Conservation (phyloP, 129 eudicot species). For the Lonicera japonica region DNA sequence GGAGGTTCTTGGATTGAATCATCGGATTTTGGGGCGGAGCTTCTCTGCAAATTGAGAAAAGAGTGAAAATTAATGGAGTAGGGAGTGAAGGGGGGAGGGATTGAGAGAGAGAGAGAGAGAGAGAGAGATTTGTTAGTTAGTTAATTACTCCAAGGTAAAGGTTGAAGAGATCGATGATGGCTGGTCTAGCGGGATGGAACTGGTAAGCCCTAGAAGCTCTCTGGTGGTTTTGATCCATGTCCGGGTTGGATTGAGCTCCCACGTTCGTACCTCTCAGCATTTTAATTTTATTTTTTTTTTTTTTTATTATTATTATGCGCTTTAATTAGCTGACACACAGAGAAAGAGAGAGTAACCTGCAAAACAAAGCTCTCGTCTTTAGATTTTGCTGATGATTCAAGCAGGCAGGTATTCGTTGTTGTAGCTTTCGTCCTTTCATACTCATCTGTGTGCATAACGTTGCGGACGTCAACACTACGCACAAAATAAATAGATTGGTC, state of each 20-base stretch:
- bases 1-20: conserved; percentile 69
- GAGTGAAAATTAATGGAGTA: background rate
- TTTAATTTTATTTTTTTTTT: no score
- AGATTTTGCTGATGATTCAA: no score
- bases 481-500: no score
- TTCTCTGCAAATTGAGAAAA: conserved; percentile 42
- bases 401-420: no score
- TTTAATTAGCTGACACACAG: background rate
- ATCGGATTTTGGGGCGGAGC: conserved; percentile 57
- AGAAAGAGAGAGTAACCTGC: no score
- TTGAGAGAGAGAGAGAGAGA: background rate
- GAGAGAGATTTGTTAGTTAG: no score
- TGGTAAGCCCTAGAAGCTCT: conserved; percentile 16
- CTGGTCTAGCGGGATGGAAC: conserved; percentile 15
- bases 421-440: no score
- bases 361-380: no score
- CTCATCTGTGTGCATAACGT: no score
- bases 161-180: conserved; percentile 73
- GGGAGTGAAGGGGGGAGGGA: background rate
- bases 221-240: conserved; percentile 9
- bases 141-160: conserved; percentile 66
- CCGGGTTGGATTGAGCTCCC: background rate
- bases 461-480: no score
- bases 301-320: no score
- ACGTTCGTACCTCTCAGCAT: conserved; percentile 25